Base-by-base conservation (phyloP, 441 rosid genomes). In the Pelargonium myrrhifolium region DNA sequence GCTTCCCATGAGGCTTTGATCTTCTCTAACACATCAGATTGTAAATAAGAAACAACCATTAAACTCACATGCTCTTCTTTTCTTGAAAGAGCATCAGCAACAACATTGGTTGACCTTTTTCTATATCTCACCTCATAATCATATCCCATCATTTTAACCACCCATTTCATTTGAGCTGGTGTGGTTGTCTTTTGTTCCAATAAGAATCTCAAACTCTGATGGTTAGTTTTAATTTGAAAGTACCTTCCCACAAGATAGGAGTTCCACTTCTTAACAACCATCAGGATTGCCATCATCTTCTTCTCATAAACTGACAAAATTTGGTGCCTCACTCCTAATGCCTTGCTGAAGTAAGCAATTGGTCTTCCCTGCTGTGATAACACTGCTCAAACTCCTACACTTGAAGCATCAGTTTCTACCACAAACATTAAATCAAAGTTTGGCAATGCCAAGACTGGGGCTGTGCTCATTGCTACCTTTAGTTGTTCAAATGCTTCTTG, bases 11-110 rank as follows among this genome's bases (percentile, higher is more conserved):
- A 24, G 2, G 28, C 28, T 24, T 24, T 24, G 1, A 24, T 24
- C 28, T 2, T 24, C 2, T 24, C 28, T 1, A 24, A 24, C 1
- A 24, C 28, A 24, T 1, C 28, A 1, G 28, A 24, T 24, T 24
- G 28, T 24, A 24, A 2, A 24, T 2, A n/a, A n/a, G n/a, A n/a
- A n/a, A 24, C 2, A 24, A 2, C 2, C 28, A 24, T 24, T 2
- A 24, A 24, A 2, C 2, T 24, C 28, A 1, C 12, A n/a, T 55
- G 63, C 2, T 31, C n/a, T 7, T 24, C 28, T 24, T 24, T 1
- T 8, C 64, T 17, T 4, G 70, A 60, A 3, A 72, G 9, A 1
- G 67, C 70, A 60, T 72, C 56, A 18, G 55, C 58, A 1, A 0
- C 67, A 9, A 0, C 0, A 22, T 72, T 67, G 0, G 43, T 62